phyloP scores from a whole-genome alignment of 2,329 filamentous ascomycete genomes.

The Paecilomyces dactylethromorphus region DNA sequence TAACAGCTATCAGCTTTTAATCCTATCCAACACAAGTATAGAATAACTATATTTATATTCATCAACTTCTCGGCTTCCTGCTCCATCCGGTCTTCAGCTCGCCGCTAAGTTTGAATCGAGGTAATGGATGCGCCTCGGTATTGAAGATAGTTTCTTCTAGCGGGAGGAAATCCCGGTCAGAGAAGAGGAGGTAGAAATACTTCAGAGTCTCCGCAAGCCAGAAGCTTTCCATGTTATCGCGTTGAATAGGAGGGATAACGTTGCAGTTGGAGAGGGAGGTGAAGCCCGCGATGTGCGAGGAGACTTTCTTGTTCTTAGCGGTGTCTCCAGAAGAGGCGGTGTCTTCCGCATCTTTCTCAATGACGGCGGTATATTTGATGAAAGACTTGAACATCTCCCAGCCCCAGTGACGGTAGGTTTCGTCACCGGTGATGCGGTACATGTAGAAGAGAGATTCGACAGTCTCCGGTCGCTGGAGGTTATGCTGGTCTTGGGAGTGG shows the following conservation, averaged over 20 bases:
- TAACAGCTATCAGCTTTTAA: background rate
- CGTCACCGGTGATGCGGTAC: constrained; percentile 94
- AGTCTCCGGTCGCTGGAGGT: constrained; percentile 90
- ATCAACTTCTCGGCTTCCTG: constrained; percentile 16
- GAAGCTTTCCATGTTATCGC: constrained; percentile 98
- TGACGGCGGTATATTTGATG: constrained; percentile 73
- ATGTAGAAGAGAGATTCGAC: constrained; percentile 97
- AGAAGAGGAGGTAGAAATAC: constrained; percentile 95
- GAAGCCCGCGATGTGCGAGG: constrained; percentile 54
- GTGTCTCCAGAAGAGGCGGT: constrained; percentile 7
- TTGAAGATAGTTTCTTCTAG: constrained; percentile 87
- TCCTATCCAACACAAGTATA: background rate
- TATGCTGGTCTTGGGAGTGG: constrained; percentile 78
- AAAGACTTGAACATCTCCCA: constrained; percentile 98
- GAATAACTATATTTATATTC: background rate
- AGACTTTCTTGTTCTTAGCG: background rate
- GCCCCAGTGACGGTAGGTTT: constrained; percentile 87
- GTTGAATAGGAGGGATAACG: constrained; percentile 57
- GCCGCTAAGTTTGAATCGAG: constrained; percentile 68
- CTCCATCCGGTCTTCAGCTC: constrained; percentile 36
- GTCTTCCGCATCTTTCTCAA: constrained; percentile 48
- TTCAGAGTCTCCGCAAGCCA: constrained; percentile 98
- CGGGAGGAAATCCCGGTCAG: constrained; percentile 71
- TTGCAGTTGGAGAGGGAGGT: constrained; percentile 73
- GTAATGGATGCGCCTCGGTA: constrained; percentile 89